phyloP scores from a whole-genome alignment of 306 rosid genomes.

The Quercus agrifolia region DNA sequence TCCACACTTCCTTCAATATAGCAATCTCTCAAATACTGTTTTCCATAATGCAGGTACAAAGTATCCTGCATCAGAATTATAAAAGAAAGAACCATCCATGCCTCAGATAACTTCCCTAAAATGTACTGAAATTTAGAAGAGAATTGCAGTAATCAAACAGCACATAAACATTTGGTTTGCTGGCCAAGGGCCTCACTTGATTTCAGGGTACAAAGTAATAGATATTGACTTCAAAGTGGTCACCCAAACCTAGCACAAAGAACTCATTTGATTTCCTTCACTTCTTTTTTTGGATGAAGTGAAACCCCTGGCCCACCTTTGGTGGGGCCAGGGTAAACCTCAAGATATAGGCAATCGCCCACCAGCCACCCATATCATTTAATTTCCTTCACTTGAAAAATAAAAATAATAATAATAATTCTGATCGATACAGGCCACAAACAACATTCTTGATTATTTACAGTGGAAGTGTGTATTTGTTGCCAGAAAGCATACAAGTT shows the following conservation, averaged over 20 bases:
- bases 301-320: too few relatives aligned
- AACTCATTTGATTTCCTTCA: not conserved
- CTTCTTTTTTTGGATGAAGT: too few relatives aligned
- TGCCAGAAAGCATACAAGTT: not conserved
- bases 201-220: constrained; percentile 1
- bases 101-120: not conserved
- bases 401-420: not conserved
- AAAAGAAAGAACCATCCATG: not conserved
- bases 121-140: constrained; percentile 18
- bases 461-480: not conserved
- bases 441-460: not conserved
- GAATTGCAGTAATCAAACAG: not conserved
- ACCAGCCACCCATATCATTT: not conserved
- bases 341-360: too few relatives aligned
- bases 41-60: constrained; percentile 75
- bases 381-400: not conserved
- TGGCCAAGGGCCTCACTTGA: not conserved
- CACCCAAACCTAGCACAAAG: not conserved
- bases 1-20: constrained; percentile 95
- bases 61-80: constrained; percentile 62
- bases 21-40: constrained; percentile 81
- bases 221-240: not conserved
- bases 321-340: too few relatives aligned
- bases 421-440: not conserved
- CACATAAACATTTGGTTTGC: constrained; percentile 14